These are phyloP conservation scores for Pseudogymnoascus sp. DNA, from an alignment of 2,329 filamentous ascomycete species.

Conservation along the genomic window DNA sequence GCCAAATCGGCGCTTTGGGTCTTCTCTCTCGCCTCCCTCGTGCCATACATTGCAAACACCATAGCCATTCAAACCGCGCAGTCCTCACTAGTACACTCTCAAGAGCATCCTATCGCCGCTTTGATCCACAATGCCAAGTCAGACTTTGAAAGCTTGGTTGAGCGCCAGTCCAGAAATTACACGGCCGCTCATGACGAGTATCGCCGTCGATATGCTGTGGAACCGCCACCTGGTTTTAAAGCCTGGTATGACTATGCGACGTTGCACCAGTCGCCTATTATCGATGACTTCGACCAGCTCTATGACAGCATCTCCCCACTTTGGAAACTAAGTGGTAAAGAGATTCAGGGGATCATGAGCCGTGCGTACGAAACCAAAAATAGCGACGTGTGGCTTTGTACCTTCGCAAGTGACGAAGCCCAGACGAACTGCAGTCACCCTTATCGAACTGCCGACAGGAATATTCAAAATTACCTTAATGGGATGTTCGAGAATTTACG, in stretches of 20 bases:
- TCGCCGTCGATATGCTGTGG: slow-evolving; percentile 32
- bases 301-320: slow-evolving; percentile 34
- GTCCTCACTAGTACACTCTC: not conserved
- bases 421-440: slow-evolving; percentile 30
- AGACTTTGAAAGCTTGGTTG: slow-evolving; percentile 45
- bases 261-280: slow-evolving; percentile 34
- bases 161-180: slow-evolving; percentile 66
- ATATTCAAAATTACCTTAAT: slow-evolving; percentile 28
- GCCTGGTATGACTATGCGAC: slow-evolving; percentile 37
- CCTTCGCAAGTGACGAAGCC: not conserved
- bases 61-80: not conserved
- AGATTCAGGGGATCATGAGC: slow-evolving; percentile 16
- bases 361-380: not conserved
- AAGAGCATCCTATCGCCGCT: slow-evolving; percentile 54
- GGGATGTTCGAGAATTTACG: slow-evolving; percentile 22
- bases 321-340: slow-evolving; percentile 29
- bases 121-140: slow-evolving; percentile 54
- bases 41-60: slow-evolving; percentile 2
- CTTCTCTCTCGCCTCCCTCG: slow-evolving; percentile 24
- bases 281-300: slow-evolving; percentile 42
- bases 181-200: slow-evolving; percentile 59
- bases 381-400: not conserved
- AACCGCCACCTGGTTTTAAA: slow-evolving; percentile 39
- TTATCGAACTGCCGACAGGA: slow-evolving; percentile 27
- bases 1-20: slow-evolving; percentile 25